phyloP scores from a whole-genome alignment of 208 protist genomes.

The Trypanosoma platydactyli region DNA sequence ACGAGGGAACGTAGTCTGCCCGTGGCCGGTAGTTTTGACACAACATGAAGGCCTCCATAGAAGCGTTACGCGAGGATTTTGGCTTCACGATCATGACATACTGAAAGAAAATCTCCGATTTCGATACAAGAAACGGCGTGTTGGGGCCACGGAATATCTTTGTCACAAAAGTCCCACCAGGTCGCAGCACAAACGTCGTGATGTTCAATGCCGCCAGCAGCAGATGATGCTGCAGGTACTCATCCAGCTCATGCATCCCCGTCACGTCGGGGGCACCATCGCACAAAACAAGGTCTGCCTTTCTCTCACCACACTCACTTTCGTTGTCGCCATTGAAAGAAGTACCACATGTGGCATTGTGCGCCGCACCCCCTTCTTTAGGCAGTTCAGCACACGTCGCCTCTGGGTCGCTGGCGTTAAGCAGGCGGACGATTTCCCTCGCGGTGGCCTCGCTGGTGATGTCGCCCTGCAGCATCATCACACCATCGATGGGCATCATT shows the following conservation, averaged over 20 bases:
- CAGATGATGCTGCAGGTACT: constrained; percentile 98
- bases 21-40: constrained; percentile 93
- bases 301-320: constrained; percentile 43
- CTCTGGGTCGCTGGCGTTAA: constrained; percentile 64
- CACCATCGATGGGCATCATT: constrained; percentile 99
- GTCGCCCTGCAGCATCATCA: constrained; percentile 89
- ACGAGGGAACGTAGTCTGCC: constrained; percentile 68
- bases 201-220: constrained; percentile 98
- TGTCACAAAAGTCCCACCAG: constrained; percentile 94
- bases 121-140: constrained; percentile 91
- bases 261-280: constrained; percentile 99
- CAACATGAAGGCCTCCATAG: constrained; percentile 96
- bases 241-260: constrained; percentile 98
- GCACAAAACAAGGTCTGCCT: constrained; percentile 97
- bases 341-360: constrained; percentile 3
- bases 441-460: constrained; percentile 87
- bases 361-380: constrained; percentile 4
- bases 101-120: constrained; percentile 97
- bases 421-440: constrained; percentile 88
- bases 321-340: constrained; percentile 13
- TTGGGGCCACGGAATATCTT: constrained; percentile 99
- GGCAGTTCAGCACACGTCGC: neutral
- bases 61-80: constrained; percentile 94
- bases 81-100: constrained; percentile 97
- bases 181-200: constrained; percentile 93